These are phyloP conservation scores for Kwoniella newhampshirensis DNA, from an alignment of 768 basidiomycete species.

Conservation along the genomic window DNA sequence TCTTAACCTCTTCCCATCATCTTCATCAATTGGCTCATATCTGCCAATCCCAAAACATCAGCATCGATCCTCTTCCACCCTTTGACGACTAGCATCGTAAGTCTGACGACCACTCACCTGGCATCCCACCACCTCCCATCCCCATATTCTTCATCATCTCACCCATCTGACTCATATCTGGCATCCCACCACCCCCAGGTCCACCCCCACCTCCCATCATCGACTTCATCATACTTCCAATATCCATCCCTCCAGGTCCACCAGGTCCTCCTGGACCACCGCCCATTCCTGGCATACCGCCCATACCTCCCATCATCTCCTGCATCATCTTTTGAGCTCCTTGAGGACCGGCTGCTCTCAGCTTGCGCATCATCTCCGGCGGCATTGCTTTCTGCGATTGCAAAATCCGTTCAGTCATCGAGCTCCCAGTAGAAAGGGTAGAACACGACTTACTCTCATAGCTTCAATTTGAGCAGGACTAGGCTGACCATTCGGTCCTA, in stretches of 20 bases:
- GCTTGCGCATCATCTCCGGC: conserved; percentile 89
- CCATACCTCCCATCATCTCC: conserved; percentile 58
- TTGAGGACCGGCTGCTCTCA: conserved; percentile 64
- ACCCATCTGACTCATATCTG: conserved; percentile 93
- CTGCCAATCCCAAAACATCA: conserved; percentile 27
- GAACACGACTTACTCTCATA: conserved; percentile 68
- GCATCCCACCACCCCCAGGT: conserved; percentile 64
- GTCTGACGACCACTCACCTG: conserved; percentile 28
- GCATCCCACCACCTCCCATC: conserved; percentile 31
- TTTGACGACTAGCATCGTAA: neutral
- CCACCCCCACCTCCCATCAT: conserved; percentile 84
- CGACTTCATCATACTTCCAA: conserved; percentile 77
- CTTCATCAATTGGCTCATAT: conserved; percentile 55
- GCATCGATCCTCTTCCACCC: neutral
- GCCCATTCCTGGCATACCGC: conserved; percentile 28
- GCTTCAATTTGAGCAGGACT: conserved; percentile 90
- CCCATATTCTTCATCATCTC: conserved; percentile 57
- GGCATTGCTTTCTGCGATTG: conserved; percentile 76
- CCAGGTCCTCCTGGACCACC: conserved; percentile 25
- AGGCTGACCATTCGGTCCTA: conserved; percentile 83
- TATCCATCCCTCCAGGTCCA: conserved; percentile 45
- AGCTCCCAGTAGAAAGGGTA: neutral
- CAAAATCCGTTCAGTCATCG: too few species aligned
- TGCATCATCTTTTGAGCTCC: conserved; percentile 73
- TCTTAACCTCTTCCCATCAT: conserved; percentile 54